phyloP scores from a whole-genome alignment of 2,329 filamentous ascomycete species.

The Fusarium temperatum region DNA sequence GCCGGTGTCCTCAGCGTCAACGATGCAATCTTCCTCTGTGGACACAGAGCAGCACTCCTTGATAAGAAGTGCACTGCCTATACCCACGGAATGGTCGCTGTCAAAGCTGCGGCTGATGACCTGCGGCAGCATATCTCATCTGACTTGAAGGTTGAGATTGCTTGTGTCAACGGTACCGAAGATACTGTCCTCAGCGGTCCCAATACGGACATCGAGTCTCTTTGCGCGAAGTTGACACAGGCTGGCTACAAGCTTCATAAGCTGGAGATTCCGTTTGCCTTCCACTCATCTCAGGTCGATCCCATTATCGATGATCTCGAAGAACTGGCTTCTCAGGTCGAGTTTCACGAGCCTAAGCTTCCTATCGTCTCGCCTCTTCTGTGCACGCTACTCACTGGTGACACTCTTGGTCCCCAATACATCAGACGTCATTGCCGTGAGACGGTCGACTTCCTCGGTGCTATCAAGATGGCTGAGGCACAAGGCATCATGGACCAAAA shows the following conservation, averaged over 20 bases:
- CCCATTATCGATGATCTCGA: slow-evolving; percentile 68
- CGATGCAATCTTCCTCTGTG: slow-evolving; percentile 70
- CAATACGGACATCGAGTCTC: slow-evolving; percentile 52
- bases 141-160: slow-evolving; percentile 59
- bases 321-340: slow-evolving; percentile 50
- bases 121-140: slow-evolving; percentile 1
- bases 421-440: slow-evolving; percentile 69
- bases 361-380: slow-evolving; percentile 53
- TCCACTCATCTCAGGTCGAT: slow-evolving; percentile 64
- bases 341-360: slow-evolving; percentile 53
- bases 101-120: slow-evolving; percentile 10
- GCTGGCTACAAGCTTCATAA: slow-evolving; percentile 55
- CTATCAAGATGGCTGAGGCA: slow-evolving; percentile 61
- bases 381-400: slow-evolving; percentile 68
- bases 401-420: slow-evolving; percentile 65
- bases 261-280: slow-evolving; percentile 62
- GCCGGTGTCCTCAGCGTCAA: slow-evolving; percentile 69
- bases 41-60: slow-evolving; percentile 42
- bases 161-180: slow-evolving; percentile 79
- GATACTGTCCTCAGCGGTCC: slow-evolving; percentile 75
- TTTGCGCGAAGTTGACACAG: slow-evolving; percentile 49
- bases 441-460: slow-evolving; percentile 71
- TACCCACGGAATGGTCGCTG: slow-evolving; percentile 12
- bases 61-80: slow-evolving; percentile 5
- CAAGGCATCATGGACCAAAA: slow-evolving; percentile 61